These are phyloP conservation scores for Pyricularia sp. DNA, from an alignment of 2,329 filamentous ascomycete genomes.

Conservation along the genomic window DNA sequence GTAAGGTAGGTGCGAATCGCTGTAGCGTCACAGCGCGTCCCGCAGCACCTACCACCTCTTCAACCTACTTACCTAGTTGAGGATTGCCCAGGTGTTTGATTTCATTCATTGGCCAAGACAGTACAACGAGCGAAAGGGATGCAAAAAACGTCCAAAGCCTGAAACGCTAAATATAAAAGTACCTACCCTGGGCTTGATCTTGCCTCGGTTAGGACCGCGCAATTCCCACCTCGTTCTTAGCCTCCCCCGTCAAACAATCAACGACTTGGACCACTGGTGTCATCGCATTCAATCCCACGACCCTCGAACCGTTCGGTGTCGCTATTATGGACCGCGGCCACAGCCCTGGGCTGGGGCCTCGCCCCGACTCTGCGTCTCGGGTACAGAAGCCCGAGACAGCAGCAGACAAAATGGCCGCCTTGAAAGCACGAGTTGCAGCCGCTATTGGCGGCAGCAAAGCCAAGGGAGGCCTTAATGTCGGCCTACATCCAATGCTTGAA, in stretches of 20 bases:
- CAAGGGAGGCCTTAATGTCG: conserved; percentile 63
- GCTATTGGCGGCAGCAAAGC: conserved; percentile 53
- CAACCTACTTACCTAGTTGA: too few species aligned
- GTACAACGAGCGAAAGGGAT: neutral
- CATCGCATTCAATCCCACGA: neutral
- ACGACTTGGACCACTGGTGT: neutral
- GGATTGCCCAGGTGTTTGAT: neutral
- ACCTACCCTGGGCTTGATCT: neutral
- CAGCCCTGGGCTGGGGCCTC: conserved; percentile 43
- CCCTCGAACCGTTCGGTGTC: neutral
- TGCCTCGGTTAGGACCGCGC: neutral
- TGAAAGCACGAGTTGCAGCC: conserved; percentile 72
- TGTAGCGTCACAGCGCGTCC: neutral
- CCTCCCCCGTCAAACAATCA: neutral
- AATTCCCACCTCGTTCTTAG: neutral
- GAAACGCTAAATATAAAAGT: neutral
- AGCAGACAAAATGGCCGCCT: conserved; percentile 61
- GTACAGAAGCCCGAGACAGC: conserved; percentile 47
- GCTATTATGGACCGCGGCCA: conserved; percentile 36
- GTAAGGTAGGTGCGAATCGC: neutral
- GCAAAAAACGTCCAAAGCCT: neutral
- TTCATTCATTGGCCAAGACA: neutral
- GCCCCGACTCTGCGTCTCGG: conserved; percentile 43
- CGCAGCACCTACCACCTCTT: too few species aligned
- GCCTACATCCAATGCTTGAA: conserved; percentile 67